Evolutionary conservation across 2,329 filamentous ascomycete genomes (phyloP).

Genomic region (Pleoardoris graminearum): DNA sequence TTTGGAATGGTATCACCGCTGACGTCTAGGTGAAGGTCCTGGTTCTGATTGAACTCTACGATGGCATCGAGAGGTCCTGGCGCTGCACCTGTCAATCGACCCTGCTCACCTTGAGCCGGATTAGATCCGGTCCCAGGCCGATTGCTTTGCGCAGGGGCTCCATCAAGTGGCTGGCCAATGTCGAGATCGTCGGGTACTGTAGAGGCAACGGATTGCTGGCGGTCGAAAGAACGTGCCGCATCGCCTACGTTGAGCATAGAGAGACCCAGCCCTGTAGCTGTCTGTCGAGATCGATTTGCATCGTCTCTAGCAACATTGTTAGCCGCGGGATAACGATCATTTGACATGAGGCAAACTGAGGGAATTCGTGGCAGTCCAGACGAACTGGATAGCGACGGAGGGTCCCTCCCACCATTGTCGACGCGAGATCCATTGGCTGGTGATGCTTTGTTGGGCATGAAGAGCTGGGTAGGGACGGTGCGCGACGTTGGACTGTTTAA

Average conservation of each 20-base stretch:
- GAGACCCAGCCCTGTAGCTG: slow-evolving; percentile 37
- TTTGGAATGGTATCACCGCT: slow-evolving; percentile 42
- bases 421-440: slow-evolving; percentile 24
- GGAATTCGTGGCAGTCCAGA: slow-evolving; percentile 43
- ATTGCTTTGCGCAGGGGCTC: slow-evolving; percentile 22
- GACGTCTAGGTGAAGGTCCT: slow-evolving; percentile 34
- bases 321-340: slow-evolving; percentile 35
- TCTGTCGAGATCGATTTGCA: slow-evolving; percentile 26
- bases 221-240: slow-evolving; percentile 22
- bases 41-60: slow-evolving; percentile 34
- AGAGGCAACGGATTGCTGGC: slow-evolving; percentile 35
- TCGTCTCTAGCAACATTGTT: slow-evolving; percentile 27
- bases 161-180: slow-evolving; percentile 15
- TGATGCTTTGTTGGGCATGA: slow-evolving; percentile 19
- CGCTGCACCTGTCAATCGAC: slow-evolving; percentile 18
- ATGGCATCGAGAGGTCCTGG: slow-evolving; percentile 30
- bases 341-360: slow-evolving; percentile 44
- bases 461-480: slow-evolving; percentile 16
- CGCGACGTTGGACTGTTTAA: not conserved
- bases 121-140: slow-evolving; percentile 23
- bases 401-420: slow-evolving; percentile 25
- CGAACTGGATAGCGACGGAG: slow-evolving; percentile 36
- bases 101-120: slow-evolving; percentile 23
- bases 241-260: slow-evolving; percentile 36
- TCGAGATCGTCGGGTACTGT: slow-evolving; percentile 35